phyloP scores from a whole-genome alignment of 2,329 filamentous ascomycete species.

The Trichoderma gracile region DNA sequence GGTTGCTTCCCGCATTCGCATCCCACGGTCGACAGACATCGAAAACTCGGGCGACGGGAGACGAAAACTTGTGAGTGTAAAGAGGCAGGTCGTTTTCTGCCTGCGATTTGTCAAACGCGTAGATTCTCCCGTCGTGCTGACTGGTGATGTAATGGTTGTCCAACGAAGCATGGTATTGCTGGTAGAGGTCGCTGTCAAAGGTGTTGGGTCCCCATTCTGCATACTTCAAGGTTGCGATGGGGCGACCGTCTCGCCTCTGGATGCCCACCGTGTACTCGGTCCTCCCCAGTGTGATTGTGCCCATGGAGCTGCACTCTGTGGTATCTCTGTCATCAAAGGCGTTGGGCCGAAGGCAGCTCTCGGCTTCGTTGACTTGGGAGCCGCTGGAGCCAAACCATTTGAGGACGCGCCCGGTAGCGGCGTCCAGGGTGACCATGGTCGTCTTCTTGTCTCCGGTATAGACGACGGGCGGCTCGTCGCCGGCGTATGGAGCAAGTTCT shows the following conservation, averaged over 20 bases:
- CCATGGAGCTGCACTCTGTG: slow-evolving; percentile 76
- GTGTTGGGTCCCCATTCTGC: slow-evolving; percentile 95
- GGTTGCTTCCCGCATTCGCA: slow-evolving; percentile 62
- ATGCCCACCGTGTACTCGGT: slow-evolving; percentile 91
- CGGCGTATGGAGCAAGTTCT: slow-evolving; percentile 73
- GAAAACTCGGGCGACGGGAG: slow-evolving; percentile 84
- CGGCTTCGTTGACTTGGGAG: slow-evolving; percentile 65
- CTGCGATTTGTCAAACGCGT: slow-evolving; percentile 71
- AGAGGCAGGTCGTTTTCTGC: slow-evolving; percentile 53
- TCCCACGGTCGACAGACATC: slow-evolving; percentile 77
- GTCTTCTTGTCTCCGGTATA: slow-evolving; percentile 93
- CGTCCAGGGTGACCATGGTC: slow-evolving; percentile 85
- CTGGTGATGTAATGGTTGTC: slow-evolving; percentile 89
- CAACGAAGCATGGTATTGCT: slow-evolving; percentile 76
- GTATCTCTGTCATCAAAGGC: slow-evolving; percentile 65
- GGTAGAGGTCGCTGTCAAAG: slow-evolving; percentile 81
- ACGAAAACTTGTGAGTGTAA: slow-evolving; percentile 69
- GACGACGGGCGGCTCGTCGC: slow-evolving; percentile 73
- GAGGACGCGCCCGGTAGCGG: slow-evolving; percentile 76
- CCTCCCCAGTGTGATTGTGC: slow-evolving; percentile 79
- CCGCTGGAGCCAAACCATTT: slow-evolving; percentile 81
- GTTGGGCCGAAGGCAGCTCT: slow-evolving; percentile 73
- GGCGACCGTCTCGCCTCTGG: slow-evolving; percentile 69
- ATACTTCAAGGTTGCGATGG: slow-evolving; percentile 86
- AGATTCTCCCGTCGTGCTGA: slow-evolving; percentile 79